These are phyloP conservation scores for Solanum piurae DNA, from an alignment of 257 asterid species.

Conservation along the genomic window DNA sequence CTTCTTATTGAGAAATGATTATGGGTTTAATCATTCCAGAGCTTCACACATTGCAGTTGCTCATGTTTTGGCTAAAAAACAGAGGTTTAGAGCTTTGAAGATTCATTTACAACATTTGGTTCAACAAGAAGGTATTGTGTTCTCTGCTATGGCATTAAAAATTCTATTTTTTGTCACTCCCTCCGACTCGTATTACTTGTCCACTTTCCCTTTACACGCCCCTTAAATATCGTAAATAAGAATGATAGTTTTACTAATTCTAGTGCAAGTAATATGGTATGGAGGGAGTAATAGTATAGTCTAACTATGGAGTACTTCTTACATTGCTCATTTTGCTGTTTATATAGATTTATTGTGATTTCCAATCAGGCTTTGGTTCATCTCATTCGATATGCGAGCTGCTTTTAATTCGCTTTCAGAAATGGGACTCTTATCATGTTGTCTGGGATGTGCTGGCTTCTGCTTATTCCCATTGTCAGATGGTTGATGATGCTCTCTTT, in stretches of 20 bases:
- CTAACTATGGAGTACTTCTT: conserved; percentile 3
- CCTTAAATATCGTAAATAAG: neutral
- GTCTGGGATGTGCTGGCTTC: conserved; percentile 74
- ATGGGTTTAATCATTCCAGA: conserved; percentile 38
- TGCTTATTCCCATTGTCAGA: conserved; percentile 39
- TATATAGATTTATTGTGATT: conserved; percentile 43
- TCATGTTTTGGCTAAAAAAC: conserved; percentile 50
- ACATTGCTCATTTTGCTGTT: conserved; percentile 20
- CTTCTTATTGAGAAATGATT: conserved; percentile 43
- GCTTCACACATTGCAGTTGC: conserved; percentile 32
- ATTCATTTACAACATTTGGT: conserved; percentile 41
- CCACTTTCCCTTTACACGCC: neutral
- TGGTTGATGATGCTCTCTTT: conserved; percentile 62
- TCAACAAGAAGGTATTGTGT: neutral
- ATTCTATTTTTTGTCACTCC: neutral
- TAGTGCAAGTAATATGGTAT: neutral
- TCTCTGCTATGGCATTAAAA: neutral
- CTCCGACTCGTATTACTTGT: neutral
- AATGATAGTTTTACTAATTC: neutral
- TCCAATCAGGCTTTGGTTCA: conserved; percentile 66
- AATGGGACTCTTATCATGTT: conserved; percentile 30
- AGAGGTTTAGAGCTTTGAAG: conserved; percentile 37
- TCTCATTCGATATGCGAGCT: conserved; percentile 55
- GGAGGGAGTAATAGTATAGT: neutral
- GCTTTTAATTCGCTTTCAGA: conserved; percentile 38